Evolutionary conservation across 495 filamentous ascomycete species (phyloP).

Genomic region (Lindgomyces ingoldianus): DNA sequence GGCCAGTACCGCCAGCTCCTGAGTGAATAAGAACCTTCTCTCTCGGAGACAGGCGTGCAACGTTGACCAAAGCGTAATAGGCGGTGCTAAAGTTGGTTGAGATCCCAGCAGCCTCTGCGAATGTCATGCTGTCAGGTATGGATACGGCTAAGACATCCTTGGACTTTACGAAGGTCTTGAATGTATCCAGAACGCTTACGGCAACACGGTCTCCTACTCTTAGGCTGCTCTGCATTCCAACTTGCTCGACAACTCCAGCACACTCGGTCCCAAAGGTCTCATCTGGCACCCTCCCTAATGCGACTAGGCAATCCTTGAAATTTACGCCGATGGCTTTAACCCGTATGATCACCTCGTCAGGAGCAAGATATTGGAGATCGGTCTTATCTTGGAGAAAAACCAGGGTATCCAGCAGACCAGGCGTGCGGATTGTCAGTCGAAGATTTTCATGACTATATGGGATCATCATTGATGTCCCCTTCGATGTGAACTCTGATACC

Average conservation of each 20-base stretch:
- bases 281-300: constrained; percentile 12
- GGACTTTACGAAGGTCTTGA: neutral
- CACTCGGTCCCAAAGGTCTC: constrained; percentile 12
- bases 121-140: neutral
- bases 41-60: constrained; percentile 28
- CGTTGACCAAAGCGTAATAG: neutral
- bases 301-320: constrained; percentile 14
- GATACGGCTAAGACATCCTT: neutral
- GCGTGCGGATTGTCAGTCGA: constrained; percentile 3
- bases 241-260: constrained; percentile 9
- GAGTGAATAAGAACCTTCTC: constrained; percentile 51
- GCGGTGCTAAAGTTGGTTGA: neutral
- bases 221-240: neutral
- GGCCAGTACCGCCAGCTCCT: constrained; percentile 49
- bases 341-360: constrained; percentile 9
- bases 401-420: constrained; percentile 14
- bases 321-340: constrained; percentile 22
- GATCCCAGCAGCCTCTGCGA: neutral
- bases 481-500: too few species aligned
- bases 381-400: neutral
- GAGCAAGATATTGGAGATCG: neutral
- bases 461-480: too few species aligned
- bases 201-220: neutral
- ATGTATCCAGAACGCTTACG: neutral
- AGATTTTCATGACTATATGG: constrained; percentile 8